Evolutionary conservation across 2,329 filamentous ascomycete genomes (phyloP), one percentile per base, ranked within the genome.

Genomic region (Dothiorella sarmentorum): DNA sequence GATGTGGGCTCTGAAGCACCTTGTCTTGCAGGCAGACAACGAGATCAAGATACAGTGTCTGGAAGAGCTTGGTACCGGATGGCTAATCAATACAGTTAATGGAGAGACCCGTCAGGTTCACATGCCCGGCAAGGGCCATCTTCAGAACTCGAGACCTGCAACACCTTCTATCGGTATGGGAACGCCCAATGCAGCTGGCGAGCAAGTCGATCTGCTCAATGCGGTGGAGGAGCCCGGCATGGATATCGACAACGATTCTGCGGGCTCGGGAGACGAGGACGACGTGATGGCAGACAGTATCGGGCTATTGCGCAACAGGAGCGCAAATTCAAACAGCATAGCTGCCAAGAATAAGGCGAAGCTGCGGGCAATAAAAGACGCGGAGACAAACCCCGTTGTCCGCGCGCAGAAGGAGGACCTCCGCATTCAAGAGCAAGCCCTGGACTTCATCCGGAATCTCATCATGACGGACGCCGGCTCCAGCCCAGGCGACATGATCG

Each of bases 1-100:
- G 20, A 75, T 99, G 1, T 99, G 94, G 93, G 91, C 91, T 5
- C 77, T 99, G 60, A 97, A 97, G 70, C 91, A 97, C 73, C 82
- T 97, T 51, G 87, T 96, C 2, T 82, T 89, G 62, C 86, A 85
- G 20, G 84, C 89, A 5, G 82, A 82, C 17, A 85, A 87, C 43
- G 82, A 87, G 11, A 78, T 89, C 64, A 96, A 94, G 73, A 87
- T 88, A 66, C 82, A 83, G 47, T 90, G 90, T 61, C 76, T 97
- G 11, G 85, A 92, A 51, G 85, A 89, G 67, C 80, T 97, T 3
- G 86, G 86, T 7, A 83, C 90, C 0, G 85, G 84, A 10, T 96
- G 91, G 90, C 80, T 97, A 11, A 82, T 93, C 61, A 86, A 87
- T 60, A 80, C 94, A 20, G 89, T 97, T 43, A 86, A 83, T 56